Evolutionary conservation across 225 moss, liverwort and hornwort genomes (phyloP), one percentile per base, ranked within the genome.

Genomic region (Takakia lepidozioides): DNA sequence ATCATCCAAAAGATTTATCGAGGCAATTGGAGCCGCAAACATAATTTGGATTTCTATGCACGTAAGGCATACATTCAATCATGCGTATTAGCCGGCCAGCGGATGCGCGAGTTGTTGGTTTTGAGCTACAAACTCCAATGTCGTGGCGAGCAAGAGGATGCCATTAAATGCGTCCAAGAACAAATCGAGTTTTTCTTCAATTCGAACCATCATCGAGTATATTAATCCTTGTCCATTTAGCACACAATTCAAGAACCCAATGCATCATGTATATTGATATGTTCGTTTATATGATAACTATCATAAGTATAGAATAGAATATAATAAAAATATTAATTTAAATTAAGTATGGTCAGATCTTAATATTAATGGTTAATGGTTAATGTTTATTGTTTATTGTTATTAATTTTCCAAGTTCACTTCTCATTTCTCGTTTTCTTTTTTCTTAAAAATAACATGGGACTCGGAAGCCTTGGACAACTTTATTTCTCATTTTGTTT

Each of bases 181-280:
- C 38, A 80, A 58, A 81, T 88, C 9, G 46, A 78, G 24, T 67
- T 73, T 1, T 84, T 93, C 51, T 81, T 72, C 2, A 39, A 41
- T 1, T 36, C 68, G 0, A 83, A 76, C 36, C 85, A 88, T 49
- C 61, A 69, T 19, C 57, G 1, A 51, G 85, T 80, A 62, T 34
- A 37, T 37, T 7, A 2, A 29, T 29, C 30, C 19, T 14, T 1
- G 35, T 14, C 14, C 19, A 15, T 14, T 41, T 41, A 4, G 41
- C 19, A 44, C 44, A 20, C 24, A 44, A 19, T 24, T 19, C n/a
- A 8, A 14, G 14, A 18, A 19, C 5, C 21, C 45, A 4, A 19
- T 4, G 5, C 19, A 19, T 19, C 45, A 5, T 25, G 24, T 40
- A 15, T 25, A 1, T 2, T 24, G 19, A 11, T 20, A 30, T 27